Evolutionary conservation across 129 eudicot genomes (phyloP), one percentile per base, ranked within the genome.

Genomic region (Oenanthe sinensis): DNA sequence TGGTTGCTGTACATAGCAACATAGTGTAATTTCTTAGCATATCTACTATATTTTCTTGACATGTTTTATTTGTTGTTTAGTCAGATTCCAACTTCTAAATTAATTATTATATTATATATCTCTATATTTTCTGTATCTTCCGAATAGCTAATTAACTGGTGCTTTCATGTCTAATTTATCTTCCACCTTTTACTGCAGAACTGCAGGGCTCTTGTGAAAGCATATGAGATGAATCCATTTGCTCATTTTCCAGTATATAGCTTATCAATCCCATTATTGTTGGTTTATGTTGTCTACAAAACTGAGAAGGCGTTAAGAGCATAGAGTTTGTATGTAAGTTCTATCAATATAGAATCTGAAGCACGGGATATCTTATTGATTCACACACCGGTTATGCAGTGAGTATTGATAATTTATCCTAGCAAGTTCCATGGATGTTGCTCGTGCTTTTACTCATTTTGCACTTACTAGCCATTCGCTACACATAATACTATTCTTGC

Each of bases 221-320:
- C 98, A 8, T 94, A 88, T n/a, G 93, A 89, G 75, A 91, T 94
- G 96, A 91, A 94, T 80, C 98, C 97, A 10, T 46, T 91, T 12
- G 42, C 86, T 71, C 93, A 94, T 90, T 94, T 89, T 79, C 97
- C 97, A 6, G 74, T 89, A 30, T 94, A 94, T 81, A 63, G 88
- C 79, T 78, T 90, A 55, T 49, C 85, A 10, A 78, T 89, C 28
- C 98, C 98, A 37, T 78, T 86, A 48, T 69, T 91, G 88, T 71
- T 94, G 79, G 91, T 85, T 48, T 94, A 91, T 80, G 85, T 86
- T 22, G 58, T 88, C 83, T 90, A 85, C 85, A 88, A 82, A 83
- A 91, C 98, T 33, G 55, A 79, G 30, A 72, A 24, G 49, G 54
- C 30, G 42, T 74, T 36, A 74, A 30, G 42, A 46, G 39, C 77